Evolutionary conservation across 306 rosid genomes (phyloP), one percentile per base, ranked within the genome.

Genomic region (Gastrolobium bilobum): DNA sequence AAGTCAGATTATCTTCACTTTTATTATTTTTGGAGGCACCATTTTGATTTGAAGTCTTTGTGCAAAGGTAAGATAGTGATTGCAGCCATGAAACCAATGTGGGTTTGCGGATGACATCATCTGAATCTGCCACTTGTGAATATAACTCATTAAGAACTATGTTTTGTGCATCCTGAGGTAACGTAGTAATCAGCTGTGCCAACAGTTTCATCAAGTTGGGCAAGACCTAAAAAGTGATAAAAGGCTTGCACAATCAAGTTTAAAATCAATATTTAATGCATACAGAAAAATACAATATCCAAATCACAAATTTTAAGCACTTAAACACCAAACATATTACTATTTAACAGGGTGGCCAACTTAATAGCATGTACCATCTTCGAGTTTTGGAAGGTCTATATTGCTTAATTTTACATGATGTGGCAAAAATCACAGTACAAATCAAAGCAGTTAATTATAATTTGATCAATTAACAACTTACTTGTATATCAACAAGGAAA

Each of bases 21-120:
- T 58, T 73, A 78, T 44, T 79, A 56, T 64, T 81, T 72, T 35
- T 56, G 70, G 88, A 75, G 66, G 40, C 61, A 10, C 67, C 67
- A 84, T 64, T 86, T 79, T 52, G 75, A 62, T 81, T 83, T 39
- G 83, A 68, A 79, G 81, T 73, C 34, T 82, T 89, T 46, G 86
- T 75, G 84, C 97, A 92, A 77, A 94, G 84, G 84, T 87, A 94
- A 80, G 99, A 91, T 57, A 94, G 79, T 33, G 99, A 94, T 78
- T 92, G 99, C 79, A 94, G 77, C 99, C 99, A 94, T 73, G 97
- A 94, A 81, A 94, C 99, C 79, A 92, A 68, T 40, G 80, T 79
- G 4, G 97, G 94, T 73, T 94, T 94, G 40, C 99, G 91, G 46
- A 92, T 83, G 40, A 89, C 97, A 87, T 92, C 97, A 40, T 94